Base-by-base conservation (phyloP, 345 rosid genomes). In the Orychophragmus violaceus region DNA sequence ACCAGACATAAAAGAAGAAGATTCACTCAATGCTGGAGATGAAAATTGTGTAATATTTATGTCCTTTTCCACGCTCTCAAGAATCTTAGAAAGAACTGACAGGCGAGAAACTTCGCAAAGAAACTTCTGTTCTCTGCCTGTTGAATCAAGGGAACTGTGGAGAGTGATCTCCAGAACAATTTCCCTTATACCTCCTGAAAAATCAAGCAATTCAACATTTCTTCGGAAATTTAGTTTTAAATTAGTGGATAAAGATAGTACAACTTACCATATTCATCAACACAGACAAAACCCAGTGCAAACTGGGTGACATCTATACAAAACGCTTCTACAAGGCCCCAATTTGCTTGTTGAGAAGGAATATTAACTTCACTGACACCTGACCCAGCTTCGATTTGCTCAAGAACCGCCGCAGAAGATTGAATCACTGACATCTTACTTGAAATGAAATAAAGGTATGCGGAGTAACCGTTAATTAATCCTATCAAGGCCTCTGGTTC, bases 131-230 rank as follows among this genome's bases (percentile, higher is more conserved):
- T 70, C 75, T 72, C 60, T 51, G 59, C 81, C 65, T 60, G 32
- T 69, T 56, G 68, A 67, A 62, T 82, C 78, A 68, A 87, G 74
- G 56, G 89, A 80, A 76, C 81, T 50, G 56, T 60, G 76, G 45
- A 81, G 76, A 80, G 83, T 85, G 75, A 82, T 74, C 76, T 81
- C 91, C 32, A 82, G 59, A 49, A 77, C 80, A 60, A 92, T 76
- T 74, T 86, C 87, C 80, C 79, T 80, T 64, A 82, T 52, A 68
- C 74, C 65, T 74, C 86, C 98, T 92, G 85, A 76, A 77, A 35
- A 69, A 82, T 49, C 70, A 72, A 48, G 53, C 41, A 25, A 37
- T 54, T 45, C n/a, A 45, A 33, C 29, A 37, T 21, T 11, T 57
- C 25, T 57, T 36, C 29, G 21, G 44, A 48, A 59, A 48, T 63